A percentile compares a stretch with the other conserved stretches of the same genome.
Conservation (phyloP, 352 stramenopile species). For the Poterioochromonas sp. region DNA sequence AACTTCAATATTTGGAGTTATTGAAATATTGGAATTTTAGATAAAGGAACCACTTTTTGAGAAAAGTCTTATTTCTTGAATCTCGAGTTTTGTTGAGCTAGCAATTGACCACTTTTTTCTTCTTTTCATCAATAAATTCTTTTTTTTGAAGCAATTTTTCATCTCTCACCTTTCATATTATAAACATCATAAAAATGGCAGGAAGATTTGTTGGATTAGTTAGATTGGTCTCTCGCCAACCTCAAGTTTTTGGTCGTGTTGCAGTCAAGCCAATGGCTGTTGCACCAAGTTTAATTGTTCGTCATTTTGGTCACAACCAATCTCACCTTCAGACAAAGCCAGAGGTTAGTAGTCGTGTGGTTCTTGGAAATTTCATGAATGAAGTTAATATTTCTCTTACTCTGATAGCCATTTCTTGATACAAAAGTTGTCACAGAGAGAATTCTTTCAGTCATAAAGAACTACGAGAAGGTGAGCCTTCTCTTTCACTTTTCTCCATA, state of each 20-base stretch:
- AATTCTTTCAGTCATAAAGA: constrained; percentile 95
- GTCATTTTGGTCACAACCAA: neutral
- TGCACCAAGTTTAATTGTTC: neutral
- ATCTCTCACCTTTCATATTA: too few species aligned
- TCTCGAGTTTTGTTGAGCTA: too few species aligned
- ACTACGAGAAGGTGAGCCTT: constrained; percentile 93
- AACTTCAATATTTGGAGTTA: too few species aligned
- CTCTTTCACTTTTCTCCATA: neutral
- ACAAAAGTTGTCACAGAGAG: constrained; percentile 85
- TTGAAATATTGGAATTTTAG: too few species aligned
- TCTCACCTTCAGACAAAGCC: neutral
- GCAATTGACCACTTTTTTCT: too few species aligned
- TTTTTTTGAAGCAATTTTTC: too few species aligned
- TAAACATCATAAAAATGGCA: too few species aligned
- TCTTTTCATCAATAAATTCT: too few species aligned
- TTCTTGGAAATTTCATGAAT: neutral
- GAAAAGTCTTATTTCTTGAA: too few species aligned
- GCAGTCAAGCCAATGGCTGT: neutral
- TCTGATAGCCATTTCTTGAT: constrained; percentile 63
- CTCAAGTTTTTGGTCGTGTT: neutral
- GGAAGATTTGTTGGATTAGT: too few species aligned
- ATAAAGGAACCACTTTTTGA: too few species aligned
- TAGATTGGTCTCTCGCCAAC: neutral
- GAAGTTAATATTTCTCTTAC: neutral
- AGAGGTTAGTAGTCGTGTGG: neutral